Conservation (phyloP, 371 early-diverging fungal species). For the Zychaea mexicana region DNA sequence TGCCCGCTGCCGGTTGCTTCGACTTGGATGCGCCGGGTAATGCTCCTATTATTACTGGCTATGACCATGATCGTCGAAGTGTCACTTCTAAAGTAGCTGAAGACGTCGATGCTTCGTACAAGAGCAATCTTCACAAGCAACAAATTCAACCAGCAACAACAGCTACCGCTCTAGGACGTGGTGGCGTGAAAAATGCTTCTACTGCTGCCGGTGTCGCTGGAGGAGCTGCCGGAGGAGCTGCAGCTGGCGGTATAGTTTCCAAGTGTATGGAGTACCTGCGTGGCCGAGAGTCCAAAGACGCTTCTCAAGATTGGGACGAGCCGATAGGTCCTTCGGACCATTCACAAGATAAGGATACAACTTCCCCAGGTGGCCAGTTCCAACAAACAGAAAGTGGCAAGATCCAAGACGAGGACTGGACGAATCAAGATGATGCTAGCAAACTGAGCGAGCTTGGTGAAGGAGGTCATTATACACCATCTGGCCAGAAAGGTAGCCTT, state of each 20-base stretch:
- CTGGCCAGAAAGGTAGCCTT: neutral
- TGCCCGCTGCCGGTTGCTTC: conserved; percentile 15
- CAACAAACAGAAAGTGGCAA: neutral
- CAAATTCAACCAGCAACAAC: neutral
- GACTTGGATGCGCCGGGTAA: conserved; percentile 18
- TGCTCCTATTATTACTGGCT: conserved; percentile 14
- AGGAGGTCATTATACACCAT: neutral
- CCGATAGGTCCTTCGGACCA: neutral
- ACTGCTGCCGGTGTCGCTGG: neutral
- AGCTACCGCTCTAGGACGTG: neutral
- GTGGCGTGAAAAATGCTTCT: neutral
- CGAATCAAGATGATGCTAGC: neutral
- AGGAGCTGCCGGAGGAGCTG: conserved; percentile 3
- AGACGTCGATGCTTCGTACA: neutral
- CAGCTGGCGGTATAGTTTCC: conserved; percentile 2
- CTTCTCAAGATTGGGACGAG: conserved; percentile 1
- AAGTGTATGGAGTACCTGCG: conserved; percentile 8
- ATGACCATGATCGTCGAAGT: conserved; percentile 16
- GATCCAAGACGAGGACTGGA: neutral
- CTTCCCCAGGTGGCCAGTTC: neutral
- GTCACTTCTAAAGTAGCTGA: conserved; percentile 8
- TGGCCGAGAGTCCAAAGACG: neutral
- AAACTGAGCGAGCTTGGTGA: neutral
- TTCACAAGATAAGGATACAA: neutral
- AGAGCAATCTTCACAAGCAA: neutral